Base-by-base conservation (phyloP, 176 grass and related monocot genomes). In the Leersia perrieri region DNA sequence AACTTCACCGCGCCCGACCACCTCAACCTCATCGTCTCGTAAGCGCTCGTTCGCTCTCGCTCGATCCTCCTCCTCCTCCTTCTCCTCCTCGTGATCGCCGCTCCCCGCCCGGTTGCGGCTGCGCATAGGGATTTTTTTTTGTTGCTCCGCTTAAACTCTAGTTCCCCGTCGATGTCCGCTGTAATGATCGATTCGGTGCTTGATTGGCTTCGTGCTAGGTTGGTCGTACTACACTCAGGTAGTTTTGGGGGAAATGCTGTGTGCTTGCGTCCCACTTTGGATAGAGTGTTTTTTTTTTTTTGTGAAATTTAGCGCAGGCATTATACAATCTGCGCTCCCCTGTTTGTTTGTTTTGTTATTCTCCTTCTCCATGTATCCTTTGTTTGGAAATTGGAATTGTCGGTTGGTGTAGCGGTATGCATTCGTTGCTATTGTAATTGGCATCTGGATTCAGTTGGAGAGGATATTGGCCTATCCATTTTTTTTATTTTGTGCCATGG, bases 1-100 rank as follows among this genome's bases (percentile, higher is more conserved):
- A 97, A 94, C 91, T 97, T 97, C 82, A 97, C 94, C 82, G 87
- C 29, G 33, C 85, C 94, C 72, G 75, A 92, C 57, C 84, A 94
- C 76, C 89, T 97, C 79, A 94, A 97, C 82, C 94, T 92, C 87
- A 90, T 97, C 67, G 87, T 97, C 49, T 91, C 91, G 94, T 97
- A 90, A 76, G 74, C 63, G 6, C 60, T 33, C 20, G 3, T 3
- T 60, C 11, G 5, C 9, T 31, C 33, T 60, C 32, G 32, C 34
- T 9, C 23, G n/a, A 32, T 16, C 53, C 7, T 23, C 53, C 44
- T 47, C 1, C 42, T 45, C 42, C 53, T 74, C 55, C 53, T 15
- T 12, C 51, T 33, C 33, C 32, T 75, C 49, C 51, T 11, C 31
- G 72, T 22, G 51, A 36, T 75, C 51, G 33, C 49, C n/a, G 31